A percentile compares a stretch with the other conserved stretches of the same genome.
Conservation (phyloP, 2,329 filamentous ascomycete genomes). For the Cephalotrichum gorgonifer region DNA sequence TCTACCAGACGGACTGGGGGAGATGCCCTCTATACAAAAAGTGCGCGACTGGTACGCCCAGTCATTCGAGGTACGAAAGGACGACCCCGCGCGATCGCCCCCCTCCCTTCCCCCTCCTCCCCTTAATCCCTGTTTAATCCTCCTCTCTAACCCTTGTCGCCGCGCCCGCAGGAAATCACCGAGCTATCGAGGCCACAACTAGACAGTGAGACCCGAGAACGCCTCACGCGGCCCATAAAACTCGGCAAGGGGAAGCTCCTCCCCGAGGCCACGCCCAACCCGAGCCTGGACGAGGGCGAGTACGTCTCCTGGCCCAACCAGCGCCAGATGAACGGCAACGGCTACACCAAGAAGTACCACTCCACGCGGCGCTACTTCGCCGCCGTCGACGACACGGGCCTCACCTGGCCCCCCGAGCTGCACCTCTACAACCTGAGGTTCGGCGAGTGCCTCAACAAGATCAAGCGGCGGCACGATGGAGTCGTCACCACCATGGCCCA, state of each 20-base stretch:
- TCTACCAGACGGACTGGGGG: slow-evolving; percentile 88
- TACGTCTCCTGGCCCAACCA: slow-evolving; percentile 50
- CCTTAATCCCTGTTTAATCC: background rate
- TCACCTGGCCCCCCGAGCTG: slow-evolving; percentile 88
- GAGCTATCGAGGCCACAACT: slow-evolving; percentile 69
- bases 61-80: slow-evolving; percentile 74
- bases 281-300: slow-evolving; percentile 76
- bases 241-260: slow-evolving; percentile 54
- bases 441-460: slow-evolving; percentile 77
- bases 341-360: slow-evolving; percentile 36
- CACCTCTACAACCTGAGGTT: slow-evolving; percentile 91
- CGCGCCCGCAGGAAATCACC: slow-evolving; percentile 92
- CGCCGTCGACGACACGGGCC: slow-evolving; percentile 80
- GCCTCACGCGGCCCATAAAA: slow-evolving; percentile 61
- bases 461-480: slow-evolving; percentile 92
- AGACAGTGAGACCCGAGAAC: slow-evolving; percentile 63
- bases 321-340: slow-evolving; percentile 34
- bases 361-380: slow-evolving; percentile 73
- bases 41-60: slow-evolving; percentile 99
- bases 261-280: slow-evolving; percentile 78
- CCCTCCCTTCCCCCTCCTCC: slow-evolving; percentile 1
- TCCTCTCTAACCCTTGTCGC: background rate
- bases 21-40: slow-evolving; percentile 93
- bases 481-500: slow-evolving; percentile 98
- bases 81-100: background rate